Evolutionary conservation across 1,284 basidiomycete species (phyloP), one percentile per base, ranked within the genome.

Genomic region (Fomitopsis schrenkii): DNA sequence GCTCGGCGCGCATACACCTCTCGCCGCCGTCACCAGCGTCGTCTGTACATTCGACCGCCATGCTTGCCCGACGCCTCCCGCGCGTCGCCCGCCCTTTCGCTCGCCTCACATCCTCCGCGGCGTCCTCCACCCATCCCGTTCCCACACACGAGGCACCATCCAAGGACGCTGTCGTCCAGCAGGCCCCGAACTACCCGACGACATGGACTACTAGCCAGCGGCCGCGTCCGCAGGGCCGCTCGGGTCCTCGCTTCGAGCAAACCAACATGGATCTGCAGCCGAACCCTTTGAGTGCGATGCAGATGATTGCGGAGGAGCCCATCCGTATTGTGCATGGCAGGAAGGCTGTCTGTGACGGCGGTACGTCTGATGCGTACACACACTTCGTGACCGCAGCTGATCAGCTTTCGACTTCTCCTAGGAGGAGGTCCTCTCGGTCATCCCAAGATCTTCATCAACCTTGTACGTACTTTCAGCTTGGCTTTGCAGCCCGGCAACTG

Each of bases 351-450:
- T 99, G 97, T 73, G 95, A 99, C 74, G 97, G 97, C 67, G 95
- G 95, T 97, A 69, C 71, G 92, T 78, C 33, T 9, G 35, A 3
- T 60, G 2, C 45, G 48, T 55, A 14, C 48, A 40, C 22, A 50
- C 55, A 9, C 35, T 22, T 19, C 38, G 9, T 14, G 6, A 15
- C 12, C 12, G 38, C 44, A 17, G 12, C 19, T 50, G 57, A 58
- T 33, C 38, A 9, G 15, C n/a, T 59, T 62, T 59, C 61, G 7
- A 36, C 38, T 40, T 6, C 36, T 44, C 15, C 15, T 67, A 98
- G 96, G 96, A 76, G 89, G 88, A 75, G 97, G 97, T n/a, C 86
- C 97, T 55, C 84, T 99, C 38, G 97, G 97, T 53, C 97, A 99
- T 75, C 97, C 97, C 15, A 95, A 94, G 81, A 89, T 98, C 67